Conservation (phyloP, 352 stramenopile species). For the Phytopythium mirpurense region DNA sequence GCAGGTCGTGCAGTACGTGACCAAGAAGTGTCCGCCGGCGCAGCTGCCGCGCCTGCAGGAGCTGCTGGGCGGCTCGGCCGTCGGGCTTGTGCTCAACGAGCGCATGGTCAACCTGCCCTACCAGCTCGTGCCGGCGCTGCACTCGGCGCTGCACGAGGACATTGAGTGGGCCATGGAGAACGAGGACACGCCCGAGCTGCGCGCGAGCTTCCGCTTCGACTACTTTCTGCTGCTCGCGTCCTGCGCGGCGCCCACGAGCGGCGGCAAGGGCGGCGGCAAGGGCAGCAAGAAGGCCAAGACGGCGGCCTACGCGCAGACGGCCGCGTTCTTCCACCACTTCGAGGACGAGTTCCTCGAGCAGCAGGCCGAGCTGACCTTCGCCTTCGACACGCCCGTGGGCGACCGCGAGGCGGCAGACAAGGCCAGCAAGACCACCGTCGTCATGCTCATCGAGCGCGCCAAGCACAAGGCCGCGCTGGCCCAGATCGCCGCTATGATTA, state of each 20-base stretch:
- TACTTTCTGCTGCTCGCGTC: constrained; percentile 78
- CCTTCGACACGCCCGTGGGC: constrained; percentile 64
- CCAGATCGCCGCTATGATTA: constrained; percentile 80
- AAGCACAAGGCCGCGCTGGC: constrained; percentile 80
- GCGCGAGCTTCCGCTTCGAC: constrained; percentile 70
- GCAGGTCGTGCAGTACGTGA: constrained; percentile 73
- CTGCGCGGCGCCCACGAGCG: constrained; percentile 53
- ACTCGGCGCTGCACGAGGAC: constrained; percentile 78
- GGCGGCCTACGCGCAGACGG: constrained; percentile 51
- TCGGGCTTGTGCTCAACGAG: constrained; percentile 75
- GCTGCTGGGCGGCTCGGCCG: constrained; percentile 50
- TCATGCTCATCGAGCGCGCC: constrained; percentile 71
- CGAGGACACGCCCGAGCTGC: constrained; percentile 53
- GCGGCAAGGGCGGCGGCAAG: constrained; percentile 24
- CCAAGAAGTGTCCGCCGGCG: constrained; percentile 58
- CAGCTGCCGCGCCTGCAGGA: constrained; percentile 48
- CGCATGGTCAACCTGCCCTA: constrained; percentile 87
- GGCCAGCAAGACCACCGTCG: constrained; percentile 59
- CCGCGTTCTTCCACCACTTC: constrained; percentile 83
- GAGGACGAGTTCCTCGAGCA: constrained; percentile 85
- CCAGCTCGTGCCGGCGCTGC: constrained; percentile 73
- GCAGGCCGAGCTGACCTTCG: constrained; percentile 59
- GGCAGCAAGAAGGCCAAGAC: constrained; percentile 78
- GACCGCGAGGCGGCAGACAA: constrained; percentile 59
- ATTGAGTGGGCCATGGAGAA: constrained; percentile 84